These are phyloP conservation scores for Picea sitchensis DNA, from an alignment of 75 land plant species.

Conservation along the genomic window DNA sequence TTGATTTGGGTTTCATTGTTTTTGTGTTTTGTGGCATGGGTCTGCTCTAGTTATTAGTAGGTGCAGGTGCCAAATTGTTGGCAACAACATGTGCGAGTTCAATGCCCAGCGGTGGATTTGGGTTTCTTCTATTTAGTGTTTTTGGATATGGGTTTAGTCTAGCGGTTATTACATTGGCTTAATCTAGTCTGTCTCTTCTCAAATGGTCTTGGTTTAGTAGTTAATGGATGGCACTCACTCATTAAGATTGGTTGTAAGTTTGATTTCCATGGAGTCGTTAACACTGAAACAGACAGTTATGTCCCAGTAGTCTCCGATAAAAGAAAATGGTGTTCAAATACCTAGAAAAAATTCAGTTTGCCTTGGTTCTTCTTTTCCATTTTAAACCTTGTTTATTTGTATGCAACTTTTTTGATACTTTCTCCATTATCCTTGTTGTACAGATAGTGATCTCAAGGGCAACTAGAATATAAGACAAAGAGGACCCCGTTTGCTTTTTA, in stretches of 20 bases:
- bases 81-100: too few species aligned
- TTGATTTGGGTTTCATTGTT: background rate
- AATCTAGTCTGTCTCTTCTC: background rate
- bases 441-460: background rate
- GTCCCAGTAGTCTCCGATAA: background rate
- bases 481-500: background rate
- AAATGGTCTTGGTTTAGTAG: background rate
- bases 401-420: background rate
- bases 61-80: background rate
- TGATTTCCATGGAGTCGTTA: background rate
- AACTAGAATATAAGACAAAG: background rate
- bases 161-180: background rate
- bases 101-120: background rate
- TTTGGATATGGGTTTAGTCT: background rate
- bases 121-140: background rate
- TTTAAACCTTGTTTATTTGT: background rate
- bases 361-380: background rate
- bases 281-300: too few species aligned
- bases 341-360: background rate
- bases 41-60: background rate
- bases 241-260: background rate
- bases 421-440: background rate
- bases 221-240: background rate
- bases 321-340: background rate
- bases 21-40: background rate